Evolutionary conservation across 202 grass and related monocot genomes (phyloP), one percentile per base, ranked within the genome.

Genomic region (Setaria viridis): DNA sequence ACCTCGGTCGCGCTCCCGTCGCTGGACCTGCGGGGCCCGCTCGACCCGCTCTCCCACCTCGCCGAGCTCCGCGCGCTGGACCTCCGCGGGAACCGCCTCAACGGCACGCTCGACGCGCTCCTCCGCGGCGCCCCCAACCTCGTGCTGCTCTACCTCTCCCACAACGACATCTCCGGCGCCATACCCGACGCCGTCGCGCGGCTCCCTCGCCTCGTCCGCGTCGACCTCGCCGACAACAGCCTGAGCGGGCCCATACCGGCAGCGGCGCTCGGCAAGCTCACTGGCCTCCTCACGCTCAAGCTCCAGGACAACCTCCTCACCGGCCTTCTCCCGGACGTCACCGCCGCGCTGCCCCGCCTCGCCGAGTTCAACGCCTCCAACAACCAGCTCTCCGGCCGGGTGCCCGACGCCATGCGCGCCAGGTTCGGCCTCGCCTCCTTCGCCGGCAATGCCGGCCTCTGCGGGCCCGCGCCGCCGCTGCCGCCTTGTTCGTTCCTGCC

Each of bases 301-400:
- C 87, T 97, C 60, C 94, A 97, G 80, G 87, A 97, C 47, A 97
- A 97, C 77, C 94, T 94, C 66, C 83, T 97, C 76, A 76, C 85
- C 0, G 94, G 91, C 37, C 59, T 71, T 5, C 82, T 97, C 67
- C 89, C 89, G 0, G 94, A 94, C 70, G 15, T 97, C 34, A 42
- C 91, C 50, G 13, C 87, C 14, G 49, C 54, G 49, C 80, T 91
- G 32, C 92, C 92, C 1, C 70, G 21, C 9, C 90, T 97, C 33
- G 79, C 79, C 8, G 95, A 97, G 29, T 94, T 97, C 80, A 94
- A 94, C 70, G 76, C 82, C 41, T 97, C 95, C 32, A 91, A 92
- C 49, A 97, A 97, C 82, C 88, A 93, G 89, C 92, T 97, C 12
- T 93, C 92, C 5, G 87, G 95, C 1, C 70, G 88, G 70, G 87